A percentile compares a stretch with the other conserved stretches of the same genome.
These are phyloP conservation scores for Gardenia jasminoides DNA, from an alignment of 257 asterid genomes.

Conservation along the genomic window DNA sequence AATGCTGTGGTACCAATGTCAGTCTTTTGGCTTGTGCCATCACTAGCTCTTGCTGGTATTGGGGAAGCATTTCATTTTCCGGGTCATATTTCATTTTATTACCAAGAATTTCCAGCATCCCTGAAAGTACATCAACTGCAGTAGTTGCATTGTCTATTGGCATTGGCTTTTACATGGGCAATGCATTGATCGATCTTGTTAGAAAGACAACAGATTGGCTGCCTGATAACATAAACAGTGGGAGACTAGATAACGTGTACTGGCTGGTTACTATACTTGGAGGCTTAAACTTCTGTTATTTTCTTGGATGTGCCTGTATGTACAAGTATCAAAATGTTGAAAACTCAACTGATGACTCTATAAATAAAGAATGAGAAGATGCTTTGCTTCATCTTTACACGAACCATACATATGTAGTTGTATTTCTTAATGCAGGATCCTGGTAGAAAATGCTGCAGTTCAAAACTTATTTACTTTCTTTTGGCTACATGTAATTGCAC, in stretches of 20 bases:
- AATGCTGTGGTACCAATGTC: slow-evolving; percentile 27
- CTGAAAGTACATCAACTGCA: slow-evolving; percentile 32
- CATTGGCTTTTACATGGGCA: slow-evolving; percentile 27
- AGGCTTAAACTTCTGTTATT: slow-evolving; percentile 46
- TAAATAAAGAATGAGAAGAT: neutral
- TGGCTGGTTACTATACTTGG: slow-evolving; percentile 57
- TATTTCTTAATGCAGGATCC: neutral
- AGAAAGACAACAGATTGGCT: slow-evolving; percentile 49
- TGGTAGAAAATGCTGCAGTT: too few relatives aligned
- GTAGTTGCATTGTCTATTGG: slow-evolving; percentile 28
- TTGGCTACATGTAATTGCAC: too few relatives aligned
- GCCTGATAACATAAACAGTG: slow-evolving; percentile 58
- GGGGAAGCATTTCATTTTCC: slow-evolving; percentile 38
- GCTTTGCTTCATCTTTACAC: neutral
- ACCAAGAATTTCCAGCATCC: slow-evolving; percentile 33
- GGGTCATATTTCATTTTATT: slow-evolving; percentile 28
- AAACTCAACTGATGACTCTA: neutral
- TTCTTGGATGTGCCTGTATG: slow-evolving; percentile 34
- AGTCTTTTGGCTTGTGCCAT: slow-evolving; percentile 53
- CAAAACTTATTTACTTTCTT: too few relatives aligned
- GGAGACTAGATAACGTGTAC: slow-evolving; percentile 63
- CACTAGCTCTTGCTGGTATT: slow-evolving; percentile 40
- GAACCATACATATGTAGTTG: neutral
- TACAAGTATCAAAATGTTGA: slow-evolving; percentile 28
- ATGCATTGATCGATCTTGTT: slow-evolving; percentile 30